Evolutionary conservation across 345 rosid species (phyloP).

Genomic region (Rhodamnia rubescens): DNA sequence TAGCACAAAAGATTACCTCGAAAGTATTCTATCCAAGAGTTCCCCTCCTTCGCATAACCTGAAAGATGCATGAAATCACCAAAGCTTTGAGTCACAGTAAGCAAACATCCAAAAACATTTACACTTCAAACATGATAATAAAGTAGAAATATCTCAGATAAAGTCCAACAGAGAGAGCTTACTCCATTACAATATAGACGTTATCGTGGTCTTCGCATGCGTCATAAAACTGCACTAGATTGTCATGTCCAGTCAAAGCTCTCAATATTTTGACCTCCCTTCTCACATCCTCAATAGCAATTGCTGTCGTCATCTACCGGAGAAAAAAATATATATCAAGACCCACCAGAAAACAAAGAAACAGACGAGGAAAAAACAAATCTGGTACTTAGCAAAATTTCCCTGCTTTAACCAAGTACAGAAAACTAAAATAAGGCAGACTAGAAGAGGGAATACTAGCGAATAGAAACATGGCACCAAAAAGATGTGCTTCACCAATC

Average conservation of each 20-base stretch:
- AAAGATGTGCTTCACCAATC: background rate
- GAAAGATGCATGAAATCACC: slow-evolving; percentile 9
- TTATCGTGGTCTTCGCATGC: slow-evolving; percentile 84
- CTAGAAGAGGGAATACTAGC: background rate
- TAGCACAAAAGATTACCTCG: slow-evolving; percentile 47
- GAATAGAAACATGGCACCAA: background rate
- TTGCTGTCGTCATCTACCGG: slow-evolving; percentile 86
- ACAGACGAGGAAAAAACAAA: background rate
- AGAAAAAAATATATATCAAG: background rate
- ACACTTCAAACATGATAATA: background rate
- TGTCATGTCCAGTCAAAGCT: slow-evolving; percentile 79
- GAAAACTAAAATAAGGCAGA: background rate
- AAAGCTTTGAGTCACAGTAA: background rate
- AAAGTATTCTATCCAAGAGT: slow-evolving; percentile 90
- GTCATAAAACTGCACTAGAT: slow-evolving; percentile 78
- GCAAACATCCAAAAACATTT: background rate
- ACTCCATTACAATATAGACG: slow-evolving; percentile 97
- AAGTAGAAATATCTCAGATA: background rate
- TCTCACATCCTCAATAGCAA: slow-evolving; percentile 96
- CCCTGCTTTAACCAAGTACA: background rate
- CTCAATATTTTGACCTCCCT: slow-evolving; percentile 89
- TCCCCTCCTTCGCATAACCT: slow-evolving; percentile 99
- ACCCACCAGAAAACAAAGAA: background rate
- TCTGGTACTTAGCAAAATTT: background rate
- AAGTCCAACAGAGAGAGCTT: slow-evolving; percentile 16